These are phyloP conservation scores for Rhizopogon vesiculosus DNA, from an alignment of 768 basidiomycete species.

Conservation along the genomic window DNA sequence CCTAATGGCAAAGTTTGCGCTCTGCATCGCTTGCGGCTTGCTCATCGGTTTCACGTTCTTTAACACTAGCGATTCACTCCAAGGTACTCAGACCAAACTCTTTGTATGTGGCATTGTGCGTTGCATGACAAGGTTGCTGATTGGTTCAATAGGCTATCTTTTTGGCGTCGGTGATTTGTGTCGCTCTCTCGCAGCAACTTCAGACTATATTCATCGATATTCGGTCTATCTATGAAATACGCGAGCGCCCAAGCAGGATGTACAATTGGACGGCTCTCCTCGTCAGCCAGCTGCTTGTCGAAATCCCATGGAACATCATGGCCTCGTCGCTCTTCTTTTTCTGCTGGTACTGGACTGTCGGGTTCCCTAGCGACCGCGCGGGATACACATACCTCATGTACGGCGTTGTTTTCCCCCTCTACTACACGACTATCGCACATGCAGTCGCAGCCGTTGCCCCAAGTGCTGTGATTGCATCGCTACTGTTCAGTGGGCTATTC, in stretches of 20 bases:
- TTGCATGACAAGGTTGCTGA: neutral
- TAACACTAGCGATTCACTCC: slow-evolving; percentile 46
- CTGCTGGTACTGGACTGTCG: slow-evolving; percentile 71
- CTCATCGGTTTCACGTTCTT: slow-evolving; percentile 64
- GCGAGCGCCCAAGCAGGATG: slow-evolving; percentile 61
- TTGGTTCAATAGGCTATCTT: slow-evolving; percentile 41
- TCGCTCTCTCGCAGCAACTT: slow-evolving; percentile 58
- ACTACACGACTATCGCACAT: slow-evolving; percentile 58
- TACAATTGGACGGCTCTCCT: slow-evolving; percentile 62
- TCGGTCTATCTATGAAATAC: slow-evolving; percentile 57
- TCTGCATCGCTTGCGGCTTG: slow-evolving; percentile 51
- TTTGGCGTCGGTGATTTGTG: slow-evolving; percentile 47
- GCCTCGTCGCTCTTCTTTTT: slow-evolving; percentile 56
- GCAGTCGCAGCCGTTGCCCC: slow-evolving; percentile 60
- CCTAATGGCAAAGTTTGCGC: slow-evolving; percentile 50
- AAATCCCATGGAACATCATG: slow-evolving; percentile 58
- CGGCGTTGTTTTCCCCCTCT: slow-evolving; percentile 51
- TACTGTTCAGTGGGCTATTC: slow-evolving; percentile 56
- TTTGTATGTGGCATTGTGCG: slow-evolving; percentile 38
- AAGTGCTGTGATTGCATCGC: slow-evolving; percentile 52
- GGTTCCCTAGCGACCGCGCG: slow-evolving; percentile 46
- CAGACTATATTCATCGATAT: slow-evolving; percentile 56
- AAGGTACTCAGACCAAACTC: slow-evolving; percentile 62
- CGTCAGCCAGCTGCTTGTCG: slow-evolving; percentile 49
- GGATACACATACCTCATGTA: slow-evolving; percentile 58